Evolutionary conservation across 192 early-diverging fungal species (phyloP).

Genomic region (Backusella morwellensis): DNA sequence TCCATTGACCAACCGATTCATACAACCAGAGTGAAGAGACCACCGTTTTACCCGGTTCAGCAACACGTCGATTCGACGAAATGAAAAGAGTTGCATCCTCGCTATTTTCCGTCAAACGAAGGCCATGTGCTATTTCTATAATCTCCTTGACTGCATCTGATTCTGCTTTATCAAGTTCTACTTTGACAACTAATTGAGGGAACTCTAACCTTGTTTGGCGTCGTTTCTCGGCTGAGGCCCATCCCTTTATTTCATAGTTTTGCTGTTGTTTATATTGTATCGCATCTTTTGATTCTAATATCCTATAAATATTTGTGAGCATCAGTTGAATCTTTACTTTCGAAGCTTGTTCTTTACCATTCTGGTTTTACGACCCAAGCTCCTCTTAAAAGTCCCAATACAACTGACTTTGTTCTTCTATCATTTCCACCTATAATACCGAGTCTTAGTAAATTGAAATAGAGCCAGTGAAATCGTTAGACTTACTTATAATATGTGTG

Average conservation of each 20-base stretch:
- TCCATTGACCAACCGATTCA: constrained; percentile 13
- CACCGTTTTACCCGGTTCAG: neutral
- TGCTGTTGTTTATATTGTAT: neutral
- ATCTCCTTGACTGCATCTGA: neutral
- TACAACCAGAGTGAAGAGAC: constrained; percentile 7
- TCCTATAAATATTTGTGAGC: neutral
- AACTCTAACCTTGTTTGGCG: neutral
- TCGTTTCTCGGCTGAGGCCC: neutral
- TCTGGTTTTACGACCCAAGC: neutral
- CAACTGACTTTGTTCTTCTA: constrained; percentile 12
- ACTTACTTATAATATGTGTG: constrained; percentile 26
- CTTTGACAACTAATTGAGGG: neutral
- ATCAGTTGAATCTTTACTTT: neutral
- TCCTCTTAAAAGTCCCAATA: neutral
- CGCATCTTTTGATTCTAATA: neutral
- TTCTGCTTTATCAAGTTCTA: neutral
- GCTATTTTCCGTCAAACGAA: neutral
- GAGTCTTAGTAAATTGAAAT: neutral
- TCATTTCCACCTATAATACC: constrained; percentile 3
- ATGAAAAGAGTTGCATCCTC: neutral
- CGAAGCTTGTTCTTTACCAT: neutral
- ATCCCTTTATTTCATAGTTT: neutral
- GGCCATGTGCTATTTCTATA: neutral
- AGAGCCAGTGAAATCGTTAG: neutral
- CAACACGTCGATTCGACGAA: neutral